Evolutionary conservation across 2,329 filamentous ascomycete species (phyloP).

Genomic region (Lizonia empirigonia): DNA sequence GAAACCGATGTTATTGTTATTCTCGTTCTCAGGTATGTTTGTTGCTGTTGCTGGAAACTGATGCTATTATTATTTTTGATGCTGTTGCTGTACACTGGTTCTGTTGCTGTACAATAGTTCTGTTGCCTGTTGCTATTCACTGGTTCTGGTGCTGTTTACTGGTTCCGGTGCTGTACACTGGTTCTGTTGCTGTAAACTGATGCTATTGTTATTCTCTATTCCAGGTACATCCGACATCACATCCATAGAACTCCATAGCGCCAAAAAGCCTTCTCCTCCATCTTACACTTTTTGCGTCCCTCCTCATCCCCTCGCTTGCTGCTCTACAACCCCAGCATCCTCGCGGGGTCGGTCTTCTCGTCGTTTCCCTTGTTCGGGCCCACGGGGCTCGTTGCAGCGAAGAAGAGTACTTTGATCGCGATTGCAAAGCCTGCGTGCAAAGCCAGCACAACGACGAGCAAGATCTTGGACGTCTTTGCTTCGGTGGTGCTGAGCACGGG

Average conservation of each 20-base stretch:
- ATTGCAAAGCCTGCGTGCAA: constrained; percentile 89
- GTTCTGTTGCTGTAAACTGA: no score
- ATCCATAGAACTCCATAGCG: background rate
- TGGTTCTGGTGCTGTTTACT: no score
- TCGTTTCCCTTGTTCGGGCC: constrained; percentile 34
- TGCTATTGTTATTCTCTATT: background rate
- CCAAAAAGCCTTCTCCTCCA: background rate
- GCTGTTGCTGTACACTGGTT: no score
- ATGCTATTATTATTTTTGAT: no score
- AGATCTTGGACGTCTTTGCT: constrained; percentile 83
- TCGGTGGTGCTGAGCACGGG: constrained; percentile 93
- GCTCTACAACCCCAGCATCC: constrained; percentile 26
- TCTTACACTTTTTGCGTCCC: background rate
- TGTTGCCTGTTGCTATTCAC: no score
- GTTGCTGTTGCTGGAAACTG: no score
- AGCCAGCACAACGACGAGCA: constrained; percentile 81
- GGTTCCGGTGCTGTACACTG: no score
- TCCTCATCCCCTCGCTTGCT: background rate
- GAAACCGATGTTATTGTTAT: no score
- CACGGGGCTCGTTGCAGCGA: constrained; percentile 64
- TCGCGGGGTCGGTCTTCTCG: constrained; percentile 28
- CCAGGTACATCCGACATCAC: background rate
- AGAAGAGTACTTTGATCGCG: constrained; percentile 96
- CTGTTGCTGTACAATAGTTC: no score
- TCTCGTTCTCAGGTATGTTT: no score